Evolutionary conservation across 257 asterid species (phyloP).

Genomic region (Plantago ovata): DNA sequence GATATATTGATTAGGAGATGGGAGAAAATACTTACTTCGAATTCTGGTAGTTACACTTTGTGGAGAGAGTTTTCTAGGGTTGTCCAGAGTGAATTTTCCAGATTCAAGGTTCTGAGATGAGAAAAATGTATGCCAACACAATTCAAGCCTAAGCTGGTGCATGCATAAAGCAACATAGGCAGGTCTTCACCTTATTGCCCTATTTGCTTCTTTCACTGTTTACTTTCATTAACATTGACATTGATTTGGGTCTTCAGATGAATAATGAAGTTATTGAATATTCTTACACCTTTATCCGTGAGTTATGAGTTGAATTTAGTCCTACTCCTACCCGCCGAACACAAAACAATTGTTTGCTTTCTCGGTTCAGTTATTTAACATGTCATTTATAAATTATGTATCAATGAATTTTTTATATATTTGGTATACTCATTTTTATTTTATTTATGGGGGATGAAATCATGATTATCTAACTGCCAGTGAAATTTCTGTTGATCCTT

Average conservation of each 20-base stretch:
- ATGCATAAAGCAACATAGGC: slow-evolving; percentile 98
- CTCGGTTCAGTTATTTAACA: too few relatives aligned
- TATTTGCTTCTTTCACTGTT: slow-evolving; percentile 3
- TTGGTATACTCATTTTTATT: slow-evolving; percentile 19
- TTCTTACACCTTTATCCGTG: not conserved
- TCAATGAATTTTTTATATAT: slow-evolving; percentile 21
- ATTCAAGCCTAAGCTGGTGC: too few relatives aligned
- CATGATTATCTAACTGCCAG: slow-evolving; percentile 54
- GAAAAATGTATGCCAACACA: too few relatives aligned
- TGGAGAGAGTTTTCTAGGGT: slow-evolving; percentile 89
- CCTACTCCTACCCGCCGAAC: too few relatives aligned
- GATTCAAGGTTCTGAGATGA: slow-evolving; percentile 90
- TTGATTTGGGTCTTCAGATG: not conserved
- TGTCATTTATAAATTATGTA: slow-evolving; percentile 7
- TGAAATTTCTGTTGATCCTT: too few relatives aligned
- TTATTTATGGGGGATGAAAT: slow-evolving; percentile 25
- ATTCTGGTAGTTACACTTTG: slow-evolving; percentile 78
- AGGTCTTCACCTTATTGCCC: slow-evolving; percentile 71
- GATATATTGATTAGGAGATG: slow-evolving; percentile 76
- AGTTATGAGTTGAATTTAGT: too few relatives aligned
- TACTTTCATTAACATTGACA: not conserved
- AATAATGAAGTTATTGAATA: too few relatives aligned
- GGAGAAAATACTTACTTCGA: slow-evolving; percentile 68
- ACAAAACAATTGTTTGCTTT: too few relatives aligned
- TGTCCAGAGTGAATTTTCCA: slow-evolving; percentile 82